Evolutionary conservation across 2,329 filamentous ascomycete species (phyloP).

Genomic region (Knoxdaviesia capensis): DNA sequence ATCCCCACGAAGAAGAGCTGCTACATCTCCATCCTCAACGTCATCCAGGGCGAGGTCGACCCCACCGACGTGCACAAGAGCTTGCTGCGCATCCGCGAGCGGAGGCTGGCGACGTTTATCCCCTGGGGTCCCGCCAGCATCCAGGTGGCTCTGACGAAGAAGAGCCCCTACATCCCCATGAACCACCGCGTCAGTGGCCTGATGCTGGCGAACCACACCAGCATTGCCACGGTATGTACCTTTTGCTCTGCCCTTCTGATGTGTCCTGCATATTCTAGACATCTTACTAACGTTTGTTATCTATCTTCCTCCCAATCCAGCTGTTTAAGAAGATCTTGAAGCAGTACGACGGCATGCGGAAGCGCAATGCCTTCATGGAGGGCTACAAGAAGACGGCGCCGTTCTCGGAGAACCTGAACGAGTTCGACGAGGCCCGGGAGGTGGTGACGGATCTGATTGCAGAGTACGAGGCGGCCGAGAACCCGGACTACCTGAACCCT

Average conservation of each 20-base stretch:
- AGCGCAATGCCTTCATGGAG: conserved; percentile 92
- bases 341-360: conserved; percentile 86
- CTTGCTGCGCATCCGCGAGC: conserved; percentile 82
- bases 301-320: conserved; percentile 11
- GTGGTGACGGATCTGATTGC: conserved; percentile 80
- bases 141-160: conserved; percentile 89
- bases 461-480: conserved; percentile 92
- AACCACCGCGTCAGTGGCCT: conserved; percentile 86
- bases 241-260: neutral
- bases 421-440: conserved; percentile 87
- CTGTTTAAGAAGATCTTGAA: conserved; percentile 85
- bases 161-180: conserved; percentile 88
- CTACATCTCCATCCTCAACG: conserved; percentile 97
- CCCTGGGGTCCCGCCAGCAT: conserved; percentile 97
- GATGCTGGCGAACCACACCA: conserved; percentile 97
- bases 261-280: neutral
- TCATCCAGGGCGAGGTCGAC: conserved; percentile 96
- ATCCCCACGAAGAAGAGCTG: conserved; percentile 92
- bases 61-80: conserved; percentile 98
- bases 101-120: conserved; percentile 85
- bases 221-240: conserved; percentile 59
- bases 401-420: conserved; percentile 75
- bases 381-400: conserved; percentile 90
- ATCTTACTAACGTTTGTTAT: neutral
- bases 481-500: conserved; percentile 72